Conservation (phyloP, 2,329 filamentous ascomycete species). For the Ceratocystis eucalypticola region DNA sequence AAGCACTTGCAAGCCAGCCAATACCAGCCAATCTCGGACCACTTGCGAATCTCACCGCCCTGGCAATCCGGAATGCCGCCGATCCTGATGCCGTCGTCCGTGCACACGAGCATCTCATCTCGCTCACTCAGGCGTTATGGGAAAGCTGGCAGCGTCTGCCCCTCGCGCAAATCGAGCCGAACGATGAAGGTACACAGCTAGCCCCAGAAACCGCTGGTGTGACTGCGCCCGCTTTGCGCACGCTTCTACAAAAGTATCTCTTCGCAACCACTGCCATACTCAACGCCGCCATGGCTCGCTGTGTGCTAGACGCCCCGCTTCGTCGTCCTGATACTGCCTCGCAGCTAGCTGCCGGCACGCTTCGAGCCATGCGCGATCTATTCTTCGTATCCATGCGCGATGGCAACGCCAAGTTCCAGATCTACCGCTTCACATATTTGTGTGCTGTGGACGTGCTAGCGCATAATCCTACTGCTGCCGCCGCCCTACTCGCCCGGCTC, state of each 20-base stretch:
- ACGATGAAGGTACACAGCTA: constrained; percentile 50
- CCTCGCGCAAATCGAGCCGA: constrained; percentile 56
- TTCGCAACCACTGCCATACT: constrained; percentile 63
- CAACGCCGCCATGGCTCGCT: constrained; percentile 57
- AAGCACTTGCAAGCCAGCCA: constrained; percentile 45
- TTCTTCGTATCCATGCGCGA: constrained; percentile 70
- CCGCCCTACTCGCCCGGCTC: constrained; percentile 53
- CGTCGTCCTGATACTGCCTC: constrained; percentile 38
- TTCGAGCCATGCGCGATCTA: constrained; percentile 47
- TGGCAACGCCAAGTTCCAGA: constrained; percentile 61
- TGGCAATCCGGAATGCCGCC: constrained; percentile 44
- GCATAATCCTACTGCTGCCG: constrained; percentile 51
- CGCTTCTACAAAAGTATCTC: constrained; percentile 58
- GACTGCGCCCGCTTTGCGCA: constrained; percentile 62
- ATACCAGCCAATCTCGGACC: constrained; percentile 55
- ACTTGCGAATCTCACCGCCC: constrained; percentile 50
- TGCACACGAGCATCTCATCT: constrained; percentile 47
- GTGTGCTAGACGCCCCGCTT: constrained; percentile 36
- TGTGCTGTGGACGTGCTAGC: constrained; percentile 70
- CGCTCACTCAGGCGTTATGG: constrained; percentile 52
- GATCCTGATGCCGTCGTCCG: constrained; percentile 35
- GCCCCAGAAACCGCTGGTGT: constrained; percentile 50
- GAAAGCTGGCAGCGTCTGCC: constrained; percentile 63
- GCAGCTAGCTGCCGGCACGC: constrained; percentile 40
- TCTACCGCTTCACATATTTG: constrained; percentile 72